phyloP scores from a whole-genome alignment of 2,329 filamentous ascomycete species.

The Aaosphaeria arxii region DNA sequence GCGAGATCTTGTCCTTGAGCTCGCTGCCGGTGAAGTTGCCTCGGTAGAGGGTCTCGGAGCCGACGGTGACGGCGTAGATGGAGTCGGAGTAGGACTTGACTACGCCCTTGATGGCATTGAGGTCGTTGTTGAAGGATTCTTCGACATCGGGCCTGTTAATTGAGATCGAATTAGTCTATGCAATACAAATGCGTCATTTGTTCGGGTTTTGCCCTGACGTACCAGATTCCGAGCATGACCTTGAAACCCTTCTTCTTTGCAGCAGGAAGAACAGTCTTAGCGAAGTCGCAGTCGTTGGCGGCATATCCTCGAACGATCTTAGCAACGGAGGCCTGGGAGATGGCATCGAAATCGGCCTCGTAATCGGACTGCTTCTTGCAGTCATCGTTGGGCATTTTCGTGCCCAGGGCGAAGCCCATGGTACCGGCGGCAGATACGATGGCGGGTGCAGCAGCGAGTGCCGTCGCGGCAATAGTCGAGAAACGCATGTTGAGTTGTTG shows the following conservation, averaged over 20 bases:
- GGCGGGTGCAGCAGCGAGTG: conserved; percentile 41
- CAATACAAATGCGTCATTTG: background rate
- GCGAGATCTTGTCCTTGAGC: conserved; percentile 60
- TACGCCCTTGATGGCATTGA: conserved; percentile 53
- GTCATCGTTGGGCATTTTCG: conserved; percentile 55
- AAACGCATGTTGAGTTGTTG: conserved; percentile 28
- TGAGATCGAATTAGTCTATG: background rate
- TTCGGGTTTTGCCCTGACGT: conserved; percentile 16
- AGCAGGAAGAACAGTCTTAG: conserved; percentile 61
- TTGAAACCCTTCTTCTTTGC: conserved; percentile 63
- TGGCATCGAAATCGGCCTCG: conserved; percentile 61
- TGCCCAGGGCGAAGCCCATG: conserved; percentile 65
- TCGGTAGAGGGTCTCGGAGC: conserved; percentile 69
- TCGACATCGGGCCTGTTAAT: conserved; percentile 58
- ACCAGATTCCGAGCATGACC: conserved; percentile 71
- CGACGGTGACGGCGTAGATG: conserved; percentile 68
- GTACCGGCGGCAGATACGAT: conserved; percentile 52
- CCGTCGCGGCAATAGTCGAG: conserved; percentile 26
- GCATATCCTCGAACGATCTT: conserved; percentile 66
- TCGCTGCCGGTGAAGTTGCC: conserved; percentile 61
- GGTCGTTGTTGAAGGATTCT: conserved; percentile 61
- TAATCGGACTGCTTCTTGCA: conserved; percentile 66
- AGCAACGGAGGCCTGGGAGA: conserved; percentile 44
- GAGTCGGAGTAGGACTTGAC: conserved; percentile 52
- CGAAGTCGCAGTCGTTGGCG: conserved; percentile 63